Conservation (phyloP, 176 grass and related monocot genomes). For the Musa itinerans region DNA sequence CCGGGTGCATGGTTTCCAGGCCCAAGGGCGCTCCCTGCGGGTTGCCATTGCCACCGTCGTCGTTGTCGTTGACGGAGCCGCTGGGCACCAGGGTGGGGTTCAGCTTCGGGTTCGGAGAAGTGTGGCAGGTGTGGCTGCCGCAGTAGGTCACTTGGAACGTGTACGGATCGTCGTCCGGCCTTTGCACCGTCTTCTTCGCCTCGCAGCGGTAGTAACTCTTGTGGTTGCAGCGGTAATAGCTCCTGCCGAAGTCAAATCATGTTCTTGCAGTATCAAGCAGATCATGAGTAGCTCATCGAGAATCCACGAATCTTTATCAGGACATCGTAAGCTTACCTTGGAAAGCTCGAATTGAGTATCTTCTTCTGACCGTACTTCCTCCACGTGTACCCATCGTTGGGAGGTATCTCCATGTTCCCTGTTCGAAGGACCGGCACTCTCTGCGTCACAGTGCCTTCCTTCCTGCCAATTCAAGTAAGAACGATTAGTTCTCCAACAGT, state of each 20-base stretch:
- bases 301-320: background rate
- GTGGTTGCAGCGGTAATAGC: conserved; percentile 89
- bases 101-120: conserved; percentile 58
- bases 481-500: no score
- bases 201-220: conserved; percentile 83
- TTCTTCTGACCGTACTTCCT: conserved; percentile 88
- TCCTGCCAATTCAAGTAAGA: conserved; percentile 23
- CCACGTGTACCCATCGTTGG: conserved; percentile 89
- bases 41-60: background rate
- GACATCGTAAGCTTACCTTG: conserved; percentile 33
- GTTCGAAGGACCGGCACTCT: conserved; percentile 36
- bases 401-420: conserved; percentile 59
- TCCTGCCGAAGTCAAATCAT: conserved; percentile 30
- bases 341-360: conserved; percentile 55
- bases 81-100: conserved; percentile 20
- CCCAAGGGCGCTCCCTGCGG: background rate
- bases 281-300: background rate
- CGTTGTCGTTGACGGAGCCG: background rate
- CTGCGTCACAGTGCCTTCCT: conserved; percentile 28
- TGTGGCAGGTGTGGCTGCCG: conserved; percentile 64
- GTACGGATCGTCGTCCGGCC: conserved; percentile 61
- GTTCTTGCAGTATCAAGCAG: background rate
- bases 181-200: conserved; percentile 87
- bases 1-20: background rate
- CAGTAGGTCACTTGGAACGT: conserved; percentile 74